phyloP scores from a whole-genome alignment of 179 eudicot genomes.

The Patellifolia procumbens region DNA sequence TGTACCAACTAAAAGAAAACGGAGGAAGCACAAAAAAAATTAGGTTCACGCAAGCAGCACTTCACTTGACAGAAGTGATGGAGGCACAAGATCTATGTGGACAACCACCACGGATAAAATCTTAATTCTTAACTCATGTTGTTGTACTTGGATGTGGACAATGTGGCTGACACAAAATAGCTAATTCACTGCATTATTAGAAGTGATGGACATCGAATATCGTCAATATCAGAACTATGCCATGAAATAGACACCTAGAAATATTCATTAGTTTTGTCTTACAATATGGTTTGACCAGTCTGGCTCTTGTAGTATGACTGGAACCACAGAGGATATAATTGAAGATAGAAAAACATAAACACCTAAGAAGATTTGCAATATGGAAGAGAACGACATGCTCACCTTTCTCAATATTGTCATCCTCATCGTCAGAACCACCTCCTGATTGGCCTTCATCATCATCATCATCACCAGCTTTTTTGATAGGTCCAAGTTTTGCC shows the following conservation, averaged over 20 bases:
- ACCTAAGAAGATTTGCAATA: not conserved
- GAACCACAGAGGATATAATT: not conserved
- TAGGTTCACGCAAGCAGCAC: too few relatives aligned
- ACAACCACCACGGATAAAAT: too few relatives aligned
- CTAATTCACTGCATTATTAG: not conserved
- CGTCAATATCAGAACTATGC: not conserved
- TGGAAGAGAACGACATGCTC: conserved; percentile 13
- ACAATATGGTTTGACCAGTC: not conserved
- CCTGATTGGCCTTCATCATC: conserved; percentile 87
- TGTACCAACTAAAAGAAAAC: too few relatives aligned
- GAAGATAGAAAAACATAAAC: not conserved
- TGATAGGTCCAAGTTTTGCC: conserved; percentile 65
- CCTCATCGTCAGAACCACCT: conserved; percentile 82
- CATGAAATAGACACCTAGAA: not conserved
- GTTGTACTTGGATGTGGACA: not conserved
- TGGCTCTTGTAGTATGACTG: not conserved
- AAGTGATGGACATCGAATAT: not conserved
- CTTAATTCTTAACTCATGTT: not conserved
- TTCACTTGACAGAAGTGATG: too few relatives aligned
- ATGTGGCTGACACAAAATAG: too few relatives aligned
- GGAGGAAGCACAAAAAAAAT: too few relatives aligned
- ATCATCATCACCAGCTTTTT: conserved; percentile 64
- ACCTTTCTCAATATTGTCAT: conserved; percentile 95
- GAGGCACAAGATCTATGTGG: too few relatives aligned
- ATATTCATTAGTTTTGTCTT: not conserved